Base-by-base conservation (phyloP, 352 stramenopile genomes). In the Hyaloperonospora brassicae region DNA sequence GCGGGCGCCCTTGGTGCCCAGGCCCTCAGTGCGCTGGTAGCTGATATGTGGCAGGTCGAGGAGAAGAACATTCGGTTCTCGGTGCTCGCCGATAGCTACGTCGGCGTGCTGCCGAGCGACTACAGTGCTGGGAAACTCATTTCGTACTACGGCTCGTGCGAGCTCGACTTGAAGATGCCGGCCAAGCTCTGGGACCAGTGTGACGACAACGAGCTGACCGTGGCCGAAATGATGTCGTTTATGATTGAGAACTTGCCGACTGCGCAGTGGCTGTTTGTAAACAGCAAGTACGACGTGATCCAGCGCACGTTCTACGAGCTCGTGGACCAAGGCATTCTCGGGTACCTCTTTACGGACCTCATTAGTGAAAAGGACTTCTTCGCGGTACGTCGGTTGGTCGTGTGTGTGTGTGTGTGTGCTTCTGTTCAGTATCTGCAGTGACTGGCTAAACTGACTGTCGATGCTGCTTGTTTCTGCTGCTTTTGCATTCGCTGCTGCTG, bases 261-360 rank as follows among this genome's bases (percentile, higher is more conserved):
- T 23, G 70, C 63, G 46, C 61, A 84, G 47, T 89, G 78, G 78
- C 57, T 89, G 4, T 85, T 84, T 59, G 56, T 85, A 9, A 67
- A 84, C 67, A 84, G 72, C 40, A 84, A 78, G 63, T 66, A 60
- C 52, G 78, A 89, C 57, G 41, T 59, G 43, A 79, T 63, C 8
- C 78, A 89, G 61, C 78, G 78, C 24, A 72, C 74, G 54, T 89
- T 86, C 47, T 89, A 86, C 56, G 59, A 84, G 50, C 53, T 86
- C 25, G 66, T 84, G 40, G 40, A 66, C 21, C 36, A 85, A 21
- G 76, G 75, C 5, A 71, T 88, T 44, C 45, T 77, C 14, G 55
- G 47, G 36, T 88, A 72, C 54, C 78, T 73, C 17, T 86, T 86
- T 62, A 57, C 38, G 4, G 47, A 81, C 45, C 56, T 78, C 35